Evolutionary conservation across 495 filamentous ascomycete genomes (phyloP), one percentile per base, ranked within the genome.

Genomic region (Aspergillus hancockii): DNA sequence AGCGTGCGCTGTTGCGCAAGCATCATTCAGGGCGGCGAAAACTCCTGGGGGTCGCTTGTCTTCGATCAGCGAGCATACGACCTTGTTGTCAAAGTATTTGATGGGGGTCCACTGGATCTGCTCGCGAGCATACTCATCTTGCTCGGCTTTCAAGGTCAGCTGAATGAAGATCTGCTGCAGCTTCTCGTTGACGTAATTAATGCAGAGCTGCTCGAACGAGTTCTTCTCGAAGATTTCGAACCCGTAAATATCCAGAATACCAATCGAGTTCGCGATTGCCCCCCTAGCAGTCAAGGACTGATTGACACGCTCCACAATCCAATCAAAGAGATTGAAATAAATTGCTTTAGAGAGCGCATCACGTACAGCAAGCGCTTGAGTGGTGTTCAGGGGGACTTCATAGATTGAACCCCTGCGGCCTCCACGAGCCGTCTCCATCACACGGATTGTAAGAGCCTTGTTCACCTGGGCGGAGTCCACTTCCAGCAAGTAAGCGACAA

Each of bases 111-210:
- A 99, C 68, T 92, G 85, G 71, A 99, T 99, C 78, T 97, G 85
- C 71, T 99, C 95, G 49, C 92, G 81, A 13, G 90, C 92, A 62
- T 99, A 99, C 73, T 99, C 95, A 58, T 99, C 95, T 75, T 99
- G 95, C 70, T 99, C 95, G 1, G 95, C 89, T 76, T 94, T 95
- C 50, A 99, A 75, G 0, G 95, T 99, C 59, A 99, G 81, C 72
- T 99, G 95, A 59, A 99, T 99, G 70, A 99, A 99, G 66, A 99
- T 99, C 71, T 99, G 95, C 75, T 99, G 95, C 49, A 99, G 79
- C 73, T 99, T 99, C 74, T 99, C 95, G 75, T 99, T 99, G 69
- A 99, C 95, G 69, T 99, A 99, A 80, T 99, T 99, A 75, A 99
- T 99, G 74, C 95, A 99, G 16, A 99, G 87, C 78, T 99, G 95